These are phyloP conservation scores for Vigna hirtella DNA, from an alignment of 306 rosid species.

Conservation along the genomic window DNA sequence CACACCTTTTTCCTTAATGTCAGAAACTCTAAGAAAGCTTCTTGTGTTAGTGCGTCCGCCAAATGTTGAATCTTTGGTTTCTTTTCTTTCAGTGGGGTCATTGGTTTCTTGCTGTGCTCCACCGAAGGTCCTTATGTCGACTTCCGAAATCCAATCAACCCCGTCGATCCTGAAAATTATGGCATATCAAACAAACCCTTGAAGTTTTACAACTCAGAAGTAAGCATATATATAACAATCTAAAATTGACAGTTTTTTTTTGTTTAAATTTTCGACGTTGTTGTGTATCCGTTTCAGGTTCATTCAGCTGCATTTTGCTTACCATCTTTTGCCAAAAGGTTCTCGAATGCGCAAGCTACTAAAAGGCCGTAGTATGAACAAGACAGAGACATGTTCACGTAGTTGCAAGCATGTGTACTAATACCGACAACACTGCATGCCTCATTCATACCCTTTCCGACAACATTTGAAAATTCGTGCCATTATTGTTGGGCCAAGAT, in stretches of 20 bases:
- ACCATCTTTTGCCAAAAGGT: slow-evolving; percentile 73
- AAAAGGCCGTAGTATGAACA: slow-evolving; percentile 1
- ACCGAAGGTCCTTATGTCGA: slow-evolving; percentile 65
- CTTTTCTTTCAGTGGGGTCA: slow-evolving; percentile 62
- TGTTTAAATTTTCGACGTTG: neutral
- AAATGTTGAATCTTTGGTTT: neutral
- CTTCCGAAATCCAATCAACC: slow-evolving; percentile 67
- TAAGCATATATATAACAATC: neutral
- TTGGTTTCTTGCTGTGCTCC: slow-evolving; percentile 82
- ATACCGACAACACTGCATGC: slow-evolving; percentile 37
- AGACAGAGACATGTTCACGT: neutral
- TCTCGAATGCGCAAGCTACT: slow-evolving; percentile 19
- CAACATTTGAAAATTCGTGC: slow-evolving; percentile 33
- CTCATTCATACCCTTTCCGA: slow-evolving; percentile 29
- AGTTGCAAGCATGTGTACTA: slow-evolving; percentile 2
- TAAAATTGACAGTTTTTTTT: neutral
- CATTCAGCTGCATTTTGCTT: slow-evolving; percentile 76
- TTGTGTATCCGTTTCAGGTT: slow-evolving; percentile 48
- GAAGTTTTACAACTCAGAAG: slow-evolving; percentile 77
- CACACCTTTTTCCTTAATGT: neutral
- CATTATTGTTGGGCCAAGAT: slow-evolving; percentile 36
- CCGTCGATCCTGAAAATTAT: slow-evolving; percentile 46
- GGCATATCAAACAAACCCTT: slow-evolving; percentile 61
- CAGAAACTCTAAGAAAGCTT: neutral
- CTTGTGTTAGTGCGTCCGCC: neutral